Percentiles rank a stretch among this genome's conserved stretches.
These are phyloP conservation scores for Dimargaris cristalligena DNA, from an alignment of 192 early-diverging fungal species.

Conservation along the genomic window DNA sequence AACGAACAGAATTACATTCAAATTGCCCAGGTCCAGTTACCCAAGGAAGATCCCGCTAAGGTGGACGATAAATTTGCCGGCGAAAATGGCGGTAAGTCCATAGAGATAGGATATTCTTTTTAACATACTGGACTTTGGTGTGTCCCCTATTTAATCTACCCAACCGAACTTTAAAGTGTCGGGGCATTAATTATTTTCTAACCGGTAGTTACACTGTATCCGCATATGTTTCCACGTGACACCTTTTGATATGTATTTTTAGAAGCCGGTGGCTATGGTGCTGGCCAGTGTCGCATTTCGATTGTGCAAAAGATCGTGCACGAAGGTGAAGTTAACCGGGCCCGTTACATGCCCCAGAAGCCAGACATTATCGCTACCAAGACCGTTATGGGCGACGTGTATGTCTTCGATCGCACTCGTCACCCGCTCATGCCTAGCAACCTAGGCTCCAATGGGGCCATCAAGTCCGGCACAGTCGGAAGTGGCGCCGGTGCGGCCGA, in stretches of 20 bases:
- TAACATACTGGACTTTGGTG: no score
- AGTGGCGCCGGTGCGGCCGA: neutral
- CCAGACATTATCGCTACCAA: slow-evolving; percentile 93
- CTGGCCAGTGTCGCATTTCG: slow-evolving; percentile 69
- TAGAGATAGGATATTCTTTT: no score
- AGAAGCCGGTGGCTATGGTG: slow-evolving; percentile 70
- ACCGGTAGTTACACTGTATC: no score
- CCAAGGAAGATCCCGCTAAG: slow-evolving; percentile 38
- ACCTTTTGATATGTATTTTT: no score
- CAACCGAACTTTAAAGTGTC: no score
- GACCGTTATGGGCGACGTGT: slow-evolving; percentile 79
- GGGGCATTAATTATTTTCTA: no score
- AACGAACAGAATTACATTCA: slow-evolving; percentile 95
- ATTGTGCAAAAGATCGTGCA: slow-evolving; percentile 86
- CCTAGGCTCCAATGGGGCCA: neutral
- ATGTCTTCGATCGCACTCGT: slow-evolving; percentile 88
- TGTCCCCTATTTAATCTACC: no score
- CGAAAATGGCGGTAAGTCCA: slow-evolving; percentile 45
- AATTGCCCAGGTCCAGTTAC: slow-evolving; percentile 81
- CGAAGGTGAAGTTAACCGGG: slow-evolving; percentile 94
- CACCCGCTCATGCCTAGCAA: slow-evolving; percentile 56
- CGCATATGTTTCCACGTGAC: no score
- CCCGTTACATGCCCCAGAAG: slow-evolving; percentile 94
- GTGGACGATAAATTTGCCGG: slow-evolving; percentile 54
- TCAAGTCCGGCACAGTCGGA: neutral